Evolutionary conservation across 306 rosid genomes (phyloP).

Genomic region (Neltuma alba): DNA sequence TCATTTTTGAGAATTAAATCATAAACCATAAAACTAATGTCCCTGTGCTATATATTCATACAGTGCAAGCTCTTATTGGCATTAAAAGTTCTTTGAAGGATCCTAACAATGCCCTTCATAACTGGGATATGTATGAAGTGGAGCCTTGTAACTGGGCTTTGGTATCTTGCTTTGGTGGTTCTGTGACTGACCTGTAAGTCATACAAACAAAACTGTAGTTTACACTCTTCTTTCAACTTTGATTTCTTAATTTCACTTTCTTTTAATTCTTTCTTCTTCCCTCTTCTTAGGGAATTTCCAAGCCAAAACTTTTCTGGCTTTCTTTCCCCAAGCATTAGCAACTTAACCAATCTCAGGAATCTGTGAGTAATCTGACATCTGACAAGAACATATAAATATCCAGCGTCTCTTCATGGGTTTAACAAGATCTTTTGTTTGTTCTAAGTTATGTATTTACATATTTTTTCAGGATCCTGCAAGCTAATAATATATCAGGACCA

Average conservation of each 20-base stretch:
- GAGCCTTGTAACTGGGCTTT: slow-evolving; percentile 94
- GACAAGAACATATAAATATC: background rate
- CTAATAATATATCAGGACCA: slow-evolving; percentile 76
- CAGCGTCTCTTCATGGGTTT: background rate
- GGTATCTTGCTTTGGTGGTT: slow-evolving; percentile 81
- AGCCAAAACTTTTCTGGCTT: slow-evolving; percentile 82
- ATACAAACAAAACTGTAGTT: background rate
- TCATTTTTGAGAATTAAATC: background rate
- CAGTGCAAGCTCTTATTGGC: slow-evolving; percentile 77
- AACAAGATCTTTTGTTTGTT: background rate
- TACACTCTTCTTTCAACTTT: background rate
- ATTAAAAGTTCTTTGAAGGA: slow-evolving; percentile 59
- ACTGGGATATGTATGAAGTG: slow-evolving; percentile 83
- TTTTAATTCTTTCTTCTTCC: background rate
- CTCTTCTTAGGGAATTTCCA: slow-evolving; percentile 69
- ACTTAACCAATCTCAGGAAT: slow-evolving; percentile 71
- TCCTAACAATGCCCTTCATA: slow-evolving; percentile 61
- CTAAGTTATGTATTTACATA: background rate
- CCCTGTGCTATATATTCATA: background rate
- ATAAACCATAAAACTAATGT: background rate
- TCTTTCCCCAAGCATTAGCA: slow-evolving; percentile 83
- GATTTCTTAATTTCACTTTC: background rate
- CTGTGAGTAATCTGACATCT: slow-evolving; percentile 56
- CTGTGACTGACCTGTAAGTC: slow-evolving; percentile 72
- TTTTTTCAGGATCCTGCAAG: slow-evolving; percentile 66